A percentile compares a stretch with the other conserved stretches of the same genome.
phyloP scores from a whole-genome alignment of 2,329 filamentous ascomycete species.

The Pezicula carpinea region DNA sequence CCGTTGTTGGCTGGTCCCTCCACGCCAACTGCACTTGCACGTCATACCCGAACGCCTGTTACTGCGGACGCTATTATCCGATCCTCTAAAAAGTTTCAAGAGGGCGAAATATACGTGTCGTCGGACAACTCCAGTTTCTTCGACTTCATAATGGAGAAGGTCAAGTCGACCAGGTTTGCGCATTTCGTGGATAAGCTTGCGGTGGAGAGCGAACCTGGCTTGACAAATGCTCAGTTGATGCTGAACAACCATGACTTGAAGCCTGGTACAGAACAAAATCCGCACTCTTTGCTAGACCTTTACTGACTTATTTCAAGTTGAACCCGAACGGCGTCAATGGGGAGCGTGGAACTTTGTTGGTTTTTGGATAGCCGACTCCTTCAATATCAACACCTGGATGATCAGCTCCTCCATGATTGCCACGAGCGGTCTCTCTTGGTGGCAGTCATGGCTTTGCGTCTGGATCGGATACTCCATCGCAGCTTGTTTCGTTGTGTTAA shows the following conservation, averaged over 20 bases:
- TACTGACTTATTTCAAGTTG: conserved; percentile 45
- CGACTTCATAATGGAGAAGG: conserved; percentile 35
- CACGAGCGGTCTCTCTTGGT: conserved; percentile 69
- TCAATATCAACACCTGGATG: conserved; percentile 95
- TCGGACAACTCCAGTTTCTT: conserved; percentile 30
- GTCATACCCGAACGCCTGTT: conserved; percentile 7
- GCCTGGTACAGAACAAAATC: conserved; percentile 35
- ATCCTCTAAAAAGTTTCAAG: neutral
- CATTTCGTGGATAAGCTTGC: conserved; percentile 53
- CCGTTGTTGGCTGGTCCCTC: conserved; percentile 16
- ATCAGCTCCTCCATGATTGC: conserved; percentile 78
- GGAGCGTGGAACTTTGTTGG: conserved; percentile 82
- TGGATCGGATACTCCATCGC: conserved; percentile 82
- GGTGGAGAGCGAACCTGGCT: conserved; percentile 69
- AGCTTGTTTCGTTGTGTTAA: conserved; percentile 68
- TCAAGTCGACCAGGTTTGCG: conserved; percentile 20
- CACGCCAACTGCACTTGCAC: conserved; percentile 1
- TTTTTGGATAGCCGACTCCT: conserved; percentile 81
- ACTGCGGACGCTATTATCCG: neutral
- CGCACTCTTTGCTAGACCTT: conserved; percentile 13
- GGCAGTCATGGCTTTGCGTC: conserved; percentile 86
- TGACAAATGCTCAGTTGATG: conserved; percentile 77
- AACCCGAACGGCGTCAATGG: conserved; percentile 78
- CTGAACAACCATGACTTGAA: conserved; percentile 82
- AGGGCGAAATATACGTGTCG: neutral